phyloP scores from a whole-genome alignment of 2,329 filamentous ascomycete genomes.

The Herpotrichia juniperi region DNA sequence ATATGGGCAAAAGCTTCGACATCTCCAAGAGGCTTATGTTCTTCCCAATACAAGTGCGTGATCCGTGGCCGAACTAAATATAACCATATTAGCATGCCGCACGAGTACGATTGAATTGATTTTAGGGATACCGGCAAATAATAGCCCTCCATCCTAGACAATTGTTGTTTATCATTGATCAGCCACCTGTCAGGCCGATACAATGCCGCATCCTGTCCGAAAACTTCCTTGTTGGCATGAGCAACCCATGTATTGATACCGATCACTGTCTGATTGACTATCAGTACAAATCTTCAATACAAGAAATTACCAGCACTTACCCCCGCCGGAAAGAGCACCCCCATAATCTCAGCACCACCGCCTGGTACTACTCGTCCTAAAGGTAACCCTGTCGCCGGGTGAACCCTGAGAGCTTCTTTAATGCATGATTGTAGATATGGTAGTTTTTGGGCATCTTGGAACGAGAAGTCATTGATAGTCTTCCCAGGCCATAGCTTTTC shows the following conservation, averaged over 20 bases:
- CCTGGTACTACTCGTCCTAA: too few species aligned
- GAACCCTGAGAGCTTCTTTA: constrained; percentile 50
- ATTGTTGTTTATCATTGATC: constrained; percentile 17
- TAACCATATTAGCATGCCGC: too few species aligned
- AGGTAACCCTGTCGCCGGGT: constrained; percentile 38
- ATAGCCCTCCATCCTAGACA: too few species aligned
- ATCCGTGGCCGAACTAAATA: too few species aligned
- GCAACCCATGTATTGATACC: constrained; percentile 16
- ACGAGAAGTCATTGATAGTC: constrained; percentile 10
- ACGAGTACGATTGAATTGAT: too few species aligned
- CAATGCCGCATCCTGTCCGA: constrained; percentile 29
- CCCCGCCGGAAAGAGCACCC: constrained; percentile 35
- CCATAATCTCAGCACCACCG: too few species aligned
- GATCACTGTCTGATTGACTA: constrained; percentile 9
- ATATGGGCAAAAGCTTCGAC: too few species aligned
- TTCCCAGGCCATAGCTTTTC: too few species aligned
- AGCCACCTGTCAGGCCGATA: constrained; percentile 40
- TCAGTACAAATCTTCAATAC: too few species aligned
- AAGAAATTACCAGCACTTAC: not conserved
- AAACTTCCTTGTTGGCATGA: constrained; percentile 17
- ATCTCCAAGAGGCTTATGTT: too few species aligned
- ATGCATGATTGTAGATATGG: constrained; percentile 49
- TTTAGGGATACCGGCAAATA: too few species aligned
- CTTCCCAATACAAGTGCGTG: too few species aligned
- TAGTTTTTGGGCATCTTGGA: constrained; percentile 17